Percentiles rank a stretch among this genome's conserved stretches.
These are phyloP conservation scores for Fistulinella cinereoalba DNA, from an alignment of 1,284 basidiomycete genomes.

Conservation along the genomic window DNA sequence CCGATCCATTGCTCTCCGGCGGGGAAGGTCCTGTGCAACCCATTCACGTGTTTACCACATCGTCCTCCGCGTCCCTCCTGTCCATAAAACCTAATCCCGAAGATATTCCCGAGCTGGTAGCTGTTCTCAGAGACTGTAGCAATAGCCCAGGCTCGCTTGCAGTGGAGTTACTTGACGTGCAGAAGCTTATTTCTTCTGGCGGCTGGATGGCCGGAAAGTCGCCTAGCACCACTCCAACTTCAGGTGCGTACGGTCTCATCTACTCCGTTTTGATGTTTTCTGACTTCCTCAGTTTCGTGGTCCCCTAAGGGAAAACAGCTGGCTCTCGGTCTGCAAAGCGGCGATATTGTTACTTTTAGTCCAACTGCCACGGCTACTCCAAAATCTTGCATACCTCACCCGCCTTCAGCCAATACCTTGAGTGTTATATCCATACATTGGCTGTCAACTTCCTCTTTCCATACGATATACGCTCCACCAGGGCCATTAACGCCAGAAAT, in stretches of 20 bases:
- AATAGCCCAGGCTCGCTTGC: constrained; percentile 31
- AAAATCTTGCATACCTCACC: constrained; percentile 58
- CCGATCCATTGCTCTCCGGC: constrained; percentile 44
- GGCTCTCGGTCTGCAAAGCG: constrained; percentile 69
- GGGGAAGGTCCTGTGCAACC: constrained; percentile 45
- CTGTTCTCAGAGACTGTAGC: constrained; percentile 51
- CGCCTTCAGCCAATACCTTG: constrained; percentile 49
- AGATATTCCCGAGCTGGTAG: constrained; percentile 56
- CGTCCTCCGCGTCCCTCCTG: constrained; percentile 42
- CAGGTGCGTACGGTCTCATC: constrained; percentile 44
- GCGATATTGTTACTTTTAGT: constrained; percentile 70
- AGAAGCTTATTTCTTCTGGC: constrained; percentile 49
- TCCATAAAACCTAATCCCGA: constrained; percentile 67
- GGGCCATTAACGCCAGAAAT: constrained; percentile 41
- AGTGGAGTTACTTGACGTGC: constrained; percentile 59
- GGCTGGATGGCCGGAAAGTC: constrained; percentile 59
- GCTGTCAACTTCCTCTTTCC: constrained; percentile 72
- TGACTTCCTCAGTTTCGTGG: constrained; percentile 61
- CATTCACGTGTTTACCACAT: constrained; percentile 45
- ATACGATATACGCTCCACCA: constrained; percentile 61
- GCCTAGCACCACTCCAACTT: constrained; percentile 49
- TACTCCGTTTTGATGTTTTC: constrained; percentile 3
- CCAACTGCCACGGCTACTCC: constrained; percentile 52
- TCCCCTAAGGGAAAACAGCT: constrained; percentile 86
- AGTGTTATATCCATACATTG: constrained; percentile 60